Evolutionary conservation across 176 grass and related monocot genomes (phyloP).

Genomic region (Saccharum spontaneum): DNA sequence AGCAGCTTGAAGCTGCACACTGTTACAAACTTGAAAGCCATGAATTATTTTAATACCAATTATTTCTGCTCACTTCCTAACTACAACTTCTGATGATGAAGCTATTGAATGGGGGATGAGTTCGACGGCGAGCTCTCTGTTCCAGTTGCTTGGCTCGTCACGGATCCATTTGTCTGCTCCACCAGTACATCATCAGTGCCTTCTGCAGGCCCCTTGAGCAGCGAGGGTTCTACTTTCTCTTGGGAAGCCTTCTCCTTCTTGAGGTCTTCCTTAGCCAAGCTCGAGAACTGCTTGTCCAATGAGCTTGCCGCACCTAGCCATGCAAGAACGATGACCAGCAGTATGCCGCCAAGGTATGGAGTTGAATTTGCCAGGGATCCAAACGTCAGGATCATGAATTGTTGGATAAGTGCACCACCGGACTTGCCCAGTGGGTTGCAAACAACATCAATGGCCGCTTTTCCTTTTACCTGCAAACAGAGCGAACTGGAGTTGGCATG

Average conservation of each 20-base stretch:
- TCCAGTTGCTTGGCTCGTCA: neutral
- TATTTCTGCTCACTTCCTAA: slow-evolving; percentile 36
- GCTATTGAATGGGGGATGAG: slow-evolving; percentile 41
- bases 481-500: neutral
- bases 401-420: slow-evolving; percentile 77
- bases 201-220: slow-evolving; percentile 19
- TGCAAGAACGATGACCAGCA: slow-evolving; percentile 68
- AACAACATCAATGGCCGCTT: slow-evolving; percentile 89
- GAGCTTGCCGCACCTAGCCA: slow-evolving; percentile 69
- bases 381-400: slow-evolving; percentile 82
- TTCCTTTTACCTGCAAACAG: slow-evolving; percentile 83
- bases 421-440: slow-evolving; percentile 94
- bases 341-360: slow-evolving; percentile 77
- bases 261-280: slow-evolving; percentile 69
- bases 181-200: slow-evolving; percentile 30
- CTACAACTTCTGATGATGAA: slow-evolving; percentile 14
- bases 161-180: slow-evolving; percentile 39
- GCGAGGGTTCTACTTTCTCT: slow-evolving; percentile 31
- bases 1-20: neutral
- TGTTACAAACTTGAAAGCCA: slow-evolving; percentile 33
- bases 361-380: slow-evolving; percentile 90
- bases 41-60: slow-evolving; percentile 4
- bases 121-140: slow-evolving; percentile 21
- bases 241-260: slow-evolving; percentile 43
- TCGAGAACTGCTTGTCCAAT: slow-evolving; percentile 79